Evolutionary conservation across 495 filamentous ascomycete genomes (phyloP).

Genomic region (Choiromyces venosus): DNA sequence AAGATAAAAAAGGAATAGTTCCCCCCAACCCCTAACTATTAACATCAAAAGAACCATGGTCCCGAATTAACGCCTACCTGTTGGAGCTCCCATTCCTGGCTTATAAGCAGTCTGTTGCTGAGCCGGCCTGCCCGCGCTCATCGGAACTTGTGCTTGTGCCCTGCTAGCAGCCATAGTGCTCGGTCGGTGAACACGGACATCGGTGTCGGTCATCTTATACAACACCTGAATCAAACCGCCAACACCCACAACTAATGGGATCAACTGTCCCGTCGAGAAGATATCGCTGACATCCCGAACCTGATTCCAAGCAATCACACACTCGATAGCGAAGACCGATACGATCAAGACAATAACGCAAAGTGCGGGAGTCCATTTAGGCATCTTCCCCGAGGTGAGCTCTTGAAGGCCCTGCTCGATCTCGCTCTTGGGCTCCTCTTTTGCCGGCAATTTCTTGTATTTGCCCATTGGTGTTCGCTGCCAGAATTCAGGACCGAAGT

Average conservation of each 20-base stretch:
- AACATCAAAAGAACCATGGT: not conserved
- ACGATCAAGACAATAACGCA: slow-evolving; percentile 26
- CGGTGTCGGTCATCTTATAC: slow-evolving; percentile 33
- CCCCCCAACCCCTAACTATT: not conserved
- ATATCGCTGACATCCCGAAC: slow-evolving; percentile 31
- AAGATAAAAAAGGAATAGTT: not conserved
- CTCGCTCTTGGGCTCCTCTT: not conserved
- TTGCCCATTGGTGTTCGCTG: not conserved
- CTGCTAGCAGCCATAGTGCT: not conserved
- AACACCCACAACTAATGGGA: slow-evolving; percentile 34
- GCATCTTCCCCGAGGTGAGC: slow-evolving; percentile 6
- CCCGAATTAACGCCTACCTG: not conserved
- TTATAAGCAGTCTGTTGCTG: not conserved
- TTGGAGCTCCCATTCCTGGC: not conserved
- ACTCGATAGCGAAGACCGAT: slow-evolving; percentile 19
- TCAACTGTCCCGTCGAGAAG: slow-evolving; percentile 37
- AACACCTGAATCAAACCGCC: slow-evolving; percentile 36
- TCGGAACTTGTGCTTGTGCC: not conserved
- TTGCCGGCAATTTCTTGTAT: not conserved
- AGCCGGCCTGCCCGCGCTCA: not conserved
- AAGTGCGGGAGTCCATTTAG: slow-evolving; percentile 28
- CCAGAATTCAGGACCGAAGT: slow-evolving; percentile 21
- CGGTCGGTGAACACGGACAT: slow-evolving; percentile 18
- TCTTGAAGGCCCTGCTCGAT: not conserved
- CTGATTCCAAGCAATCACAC: slow-evolving; percentile 31